Evolutionary conservation across 2,329 filamentous ascomycete species (phyloP), one percentile per base, ranked within the genome.

Genomic region (Penicillium occitanis): DNA sequence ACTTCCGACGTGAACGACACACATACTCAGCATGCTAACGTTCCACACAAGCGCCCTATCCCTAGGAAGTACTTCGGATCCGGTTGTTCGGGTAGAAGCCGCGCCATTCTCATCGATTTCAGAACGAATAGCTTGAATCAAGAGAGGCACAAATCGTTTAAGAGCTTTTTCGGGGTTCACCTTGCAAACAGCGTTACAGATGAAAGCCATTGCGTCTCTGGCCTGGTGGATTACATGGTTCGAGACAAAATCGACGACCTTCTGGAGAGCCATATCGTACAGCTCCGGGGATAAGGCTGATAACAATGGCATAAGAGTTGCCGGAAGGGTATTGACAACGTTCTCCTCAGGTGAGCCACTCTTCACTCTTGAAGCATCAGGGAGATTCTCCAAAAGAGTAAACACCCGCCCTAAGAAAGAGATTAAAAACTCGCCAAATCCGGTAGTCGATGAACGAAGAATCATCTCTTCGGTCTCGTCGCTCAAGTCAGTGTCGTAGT

Each of bases 81-180:
- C 95, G 64, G 92, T 96, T 65, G 93, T 98, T 72, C 95, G 87
- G 66, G 96, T 96, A 1, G 94, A 98, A 1, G 94, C 96, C 22
- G 95, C 95, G 60, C 94, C 92, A 75, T 98, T 99, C 77, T 94
- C 92, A 73, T 97, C 93, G 70, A 99, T 99, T 78, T 99, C 95
- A 68, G 92, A 96, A 68, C 93, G 91, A 70, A 99, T 99, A 65
- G 92, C 93, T 75, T 91, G 86, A 61, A 96, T 90, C 63, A 98
- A 84, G 82, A 97, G 92, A 0, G 95, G 95, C 37, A 99, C 85
- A 64, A 99, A 91, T 14, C 92, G 88, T 75, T 93, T 95, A 61
- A 99, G 83, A 0, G 95, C 93, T 81, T 97, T 97, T 75, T 94
- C 89, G 0, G 96, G 93, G 71, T 96, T 92, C 71, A 96, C 92